phyloP scores from a whole-genome alignment of 2,329 filamentous ascomycete genomes.

The Cladophialophora yegresii region DNA sequence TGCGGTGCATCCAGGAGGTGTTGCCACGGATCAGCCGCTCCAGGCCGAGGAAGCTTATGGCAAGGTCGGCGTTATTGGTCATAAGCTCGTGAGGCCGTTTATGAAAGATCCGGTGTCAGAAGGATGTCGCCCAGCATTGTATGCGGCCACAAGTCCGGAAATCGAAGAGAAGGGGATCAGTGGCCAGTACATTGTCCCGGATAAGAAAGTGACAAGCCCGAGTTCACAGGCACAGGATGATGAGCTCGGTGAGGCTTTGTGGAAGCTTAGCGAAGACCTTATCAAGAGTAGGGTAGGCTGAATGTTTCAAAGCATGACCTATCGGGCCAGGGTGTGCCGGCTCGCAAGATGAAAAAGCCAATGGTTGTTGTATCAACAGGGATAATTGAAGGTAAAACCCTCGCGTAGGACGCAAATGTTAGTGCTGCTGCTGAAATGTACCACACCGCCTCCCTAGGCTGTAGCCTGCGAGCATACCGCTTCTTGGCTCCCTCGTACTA shows the following conservation, averaged over 20 bases:
- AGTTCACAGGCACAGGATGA: slow-evolving; percentile 49
- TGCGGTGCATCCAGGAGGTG: slow-evolving; percentile 54
- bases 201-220: slow-evolving; percentile 50
- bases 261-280: slow-evolving; percentile 50
- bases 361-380: neutral
- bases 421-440: neutral
- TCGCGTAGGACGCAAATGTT: neutral
- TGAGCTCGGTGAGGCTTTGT: slow-evolving; percentile 48
- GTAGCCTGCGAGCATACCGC: too few species aligned
- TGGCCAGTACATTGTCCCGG: slow-evolving; percentile 54
- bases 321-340: neutral
- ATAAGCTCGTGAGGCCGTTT: slow-evolving; percentile 49
- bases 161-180: slow-evolving; percentile 49
- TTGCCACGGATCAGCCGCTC: slow-evolving; percentile 51
- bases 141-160: slow-evolving; percentile 51
- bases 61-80: slow-evolving; percentile 49
- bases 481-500: too few species aligned
- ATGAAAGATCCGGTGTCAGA: slow-evolving; percentile 54
- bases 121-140: slow-evolving; percentile 53
- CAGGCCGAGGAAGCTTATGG: slow-evolving; percentile 56
- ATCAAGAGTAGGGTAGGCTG: slow-evolving; percentile 34
- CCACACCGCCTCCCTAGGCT: neutral
- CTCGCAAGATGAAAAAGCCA: neutral
- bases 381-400: neutral
- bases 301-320: neutral